These are phyloP conservation scores for Hyaloperonospora arabidopsidis DNA, from an alignment of 352 stramenopile species.

Conservation along the genomic window DNA sequence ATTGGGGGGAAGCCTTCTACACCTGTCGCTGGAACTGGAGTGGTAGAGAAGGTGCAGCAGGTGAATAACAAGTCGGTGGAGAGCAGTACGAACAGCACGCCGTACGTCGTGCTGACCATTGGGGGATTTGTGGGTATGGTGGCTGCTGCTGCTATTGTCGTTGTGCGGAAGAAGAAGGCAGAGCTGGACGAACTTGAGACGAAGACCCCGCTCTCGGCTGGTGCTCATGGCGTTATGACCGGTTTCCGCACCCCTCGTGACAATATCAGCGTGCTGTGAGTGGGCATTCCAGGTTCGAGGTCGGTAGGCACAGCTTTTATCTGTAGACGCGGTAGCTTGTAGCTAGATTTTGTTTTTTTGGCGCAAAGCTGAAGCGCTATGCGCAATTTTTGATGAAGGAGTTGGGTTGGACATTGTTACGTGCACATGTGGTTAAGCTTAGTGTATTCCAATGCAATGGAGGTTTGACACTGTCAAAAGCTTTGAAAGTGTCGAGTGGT, in stretches of 20 bases:
- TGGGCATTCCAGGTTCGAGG: not conserved
- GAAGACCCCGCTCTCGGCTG: constrained; percentile 41
- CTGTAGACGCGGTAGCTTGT: too few relatives aligned
- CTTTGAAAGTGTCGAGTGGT: too few relatives aligned
- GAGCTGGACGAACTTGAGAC: constrained; percentile 46
- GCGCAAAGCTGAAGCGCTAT: too few relatives aligned
- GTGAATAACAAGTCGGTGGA: constrained; percentile 28
- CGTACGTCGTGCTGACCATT: constrained; percentile 2
- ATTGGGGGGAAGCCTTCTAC: constrained; percentile 13
- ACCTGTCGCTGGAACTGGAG: constrained; percentile 3
- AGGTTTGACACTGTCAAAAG: too few relatives aligned
- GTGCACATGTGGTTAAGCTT: too few relatives aligned
- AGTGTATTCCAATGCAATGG: too few relatives aligned
- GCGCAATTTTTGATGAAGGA: too few relatives aligned
- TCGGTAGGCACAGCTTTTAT: not conserved
- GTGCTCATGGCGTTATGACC: constrained; percentile 21
- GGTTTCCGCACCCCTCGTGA: constrained; percentile 48
- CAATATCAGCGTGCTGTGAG: constrained; percentile 47
- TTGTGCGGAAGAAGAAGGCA: constrained; percentile 70
- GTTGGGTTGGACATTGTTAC: too few relatives aligned
- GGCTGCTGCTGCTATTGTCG: constrained; percentile 18
- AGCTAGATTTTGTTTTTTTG: too few relatives aligned
- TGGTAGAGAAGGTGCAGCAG: constrained; percentile 28
- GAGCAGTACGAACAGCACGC: not conserved
- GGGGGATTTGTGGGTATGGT: constrained; percentile 1